Base-by-base conservation (phyloP, 129 eudicot species). In the Tanacetum coccineum region DNA sequence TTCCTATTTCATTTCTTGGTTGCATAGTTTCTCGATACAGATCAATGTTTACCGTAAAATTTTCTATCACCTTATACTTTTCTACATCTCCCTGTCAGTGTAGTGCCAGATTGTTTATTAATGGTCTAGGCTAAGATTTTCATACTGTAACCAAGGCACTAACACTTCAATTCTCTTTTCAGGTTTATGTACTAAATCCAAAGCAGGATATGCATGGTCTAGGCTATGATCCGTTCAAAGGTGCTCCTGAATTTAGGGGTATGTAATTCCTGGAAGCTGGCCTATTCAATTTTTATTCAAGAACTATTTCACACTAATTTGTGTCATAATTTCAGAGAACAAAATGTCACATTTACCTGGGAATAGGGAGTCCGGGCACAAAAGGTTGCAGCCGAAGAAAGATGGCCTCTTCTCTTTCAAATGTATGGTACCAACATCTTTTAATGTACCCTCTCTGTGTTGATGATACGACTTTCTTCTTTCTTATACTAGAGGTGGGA, bases 181-280 rank as follows among this genome's bases (percentile, higher is more conserved):
- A 93, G 98, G 89, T 81, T 62, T 88, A 88, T 77, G 89, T 88
- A 44, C 79, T 90, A 64, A 75, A 88, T 59, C 98, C 96, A 46
- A 93, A 93, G 84, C 91, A 84, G 80, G 98, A 93, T 73, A 68
- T 86, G 95, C 73, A 93, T 84, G 98, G 98, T 59, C 70, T 93
- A 76, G 98, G 98, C 74, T 93, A 70, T 80, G 98, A 93, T 86
- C 98, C 95, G 18, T 88, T 75, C 71, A 93, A 84, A 85, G 80
- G 88, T 70, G 98, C 98, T 77, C 98, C 96, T 50, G 96, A 93
- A 78, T 93, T 93, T 72, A 82, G 98, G 68, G 98, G 98, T 93
- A 78, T 78, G 88, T 60, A 67, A 47, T 56, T 76, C 7, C 42
- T 67, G 28, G 26, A 66, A 18, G 14, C 39, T 39, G 67, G 47